A percentile compares a stretch with the other conserved stretches of the same genome.
Conservation (phyloP, 208 protist genomes). For the Leishmania tarentolae region DNA sequence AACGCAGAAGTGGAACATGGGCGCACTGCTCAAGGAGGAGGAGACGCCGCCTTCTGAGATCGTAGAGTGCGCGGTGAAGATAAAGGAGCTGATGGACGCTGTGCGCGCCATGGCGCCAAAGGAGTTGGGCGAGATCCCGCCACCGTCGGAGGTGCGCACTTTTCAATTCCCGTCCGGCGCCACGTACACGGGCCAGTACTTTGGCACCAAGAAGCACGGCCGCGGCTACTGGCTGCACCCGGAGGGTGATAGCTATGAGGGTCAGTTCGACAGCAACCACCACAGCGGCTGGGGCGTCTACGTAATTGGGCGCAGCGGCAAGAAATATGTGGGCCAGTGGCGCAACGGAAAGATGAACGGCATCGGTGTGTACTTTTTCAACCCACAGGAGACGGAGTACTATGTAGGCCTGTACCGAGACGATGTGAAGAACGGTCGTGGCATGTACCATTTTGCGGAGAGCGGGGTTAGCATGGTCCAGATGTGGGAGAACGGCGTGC, state of each 20-base stretch:
- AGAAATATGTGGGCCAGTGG: conserved; percentile 89
- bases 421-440: conserved; percentile 85
- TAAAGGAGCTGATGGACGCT: conserved; percentile 44
- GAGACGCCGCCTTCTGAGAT: conserved; percentile 70
- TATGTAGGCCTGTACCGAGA: conserved; percentile 82
- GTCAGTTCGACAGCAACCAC: conserved; percentile 86
- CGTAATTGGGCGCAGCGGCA: conserved; percentile 83
- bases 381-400: conserved; percentile 86
- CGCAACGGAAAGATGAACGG: conserved; percentile 88
- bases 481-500: conserved; percentile 74
- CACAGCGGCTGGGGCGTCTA: conserved; percentile 93
- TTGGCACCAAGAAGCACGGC: conserved; percentile 89
- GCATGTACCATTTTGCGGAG: conserved; percentile 88
- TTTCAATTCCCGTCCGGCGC: conserved; percentile 90
- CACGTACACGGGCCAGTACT: conserved; percentile 88
- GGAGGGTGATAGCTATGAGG: conserved; percentile 89
- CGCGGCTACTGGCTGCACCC: conserved; percentile 87
- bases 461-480: conserved; percentile 71
- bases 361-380: conserved; percentile 91
- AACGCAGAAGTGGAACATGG: conserved; percentile 76
- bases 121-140: conserved; percentile 59
- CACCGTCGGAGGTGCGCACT: conserved; percentile 70
- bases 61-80: conserved; percentile 47
- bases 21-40: conserved; percentile 55
- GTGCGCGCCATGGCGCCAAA: conserved; percentile 68